A percentile compares a stretch with the other conserved stretches of the same genome.
Conservation (phyloP, 495 filamentous ascomycete species). For the Aspergillus wentii region DNA sequence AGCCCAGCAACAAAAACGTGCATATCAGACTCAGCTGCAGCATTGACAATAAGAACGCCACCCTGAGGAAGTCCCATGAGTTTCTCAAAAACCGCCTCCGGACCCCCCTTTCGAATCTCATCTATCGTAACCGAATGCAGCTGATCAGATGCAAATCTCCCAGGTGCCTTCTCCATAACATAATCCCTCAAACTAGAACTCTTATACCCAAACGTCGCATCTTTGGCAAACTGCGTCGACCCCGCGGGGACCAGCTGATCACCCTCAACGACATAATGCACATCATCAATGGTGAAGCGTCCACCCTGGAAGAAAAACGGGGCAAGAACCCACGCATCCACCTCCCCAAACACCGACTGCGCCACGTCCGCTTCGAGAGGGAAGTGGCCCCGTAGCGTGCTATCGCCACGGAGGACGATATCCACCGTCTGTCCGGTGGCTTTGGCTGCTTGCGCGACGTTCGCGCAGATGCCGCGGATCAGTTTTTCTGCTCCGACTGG, state of each 20-base stretch:
- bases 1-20: conserved; percentile 43
- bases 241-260: conserved; percentile 41
- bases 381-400: conserved; percentile 50
- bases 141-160: conserved; percentile 22
- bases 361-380: conserved; percentile 47
- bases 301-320: conserved; percentile 54
- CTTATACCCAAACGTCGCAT: conserved; percentile 50
- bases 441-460: conserved; percentile 35
- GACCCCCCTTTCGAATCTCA: conserved; percentile 39
- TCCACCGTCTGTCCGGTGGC: conserved; percentile 34
- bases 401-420: conserved; percentile 49
- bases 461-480: conserved; percentile 41
- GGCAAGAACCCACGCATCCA: conserved; percentile 42
- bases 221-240: conserved; percentile 44
- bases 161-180: conserved; percentile 45
- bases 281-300: conserved; percentile 45
- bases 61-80: conserved; percentile 27
- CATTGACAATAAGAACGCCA: conserved; percentile 46
- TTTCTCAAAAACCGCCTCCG: conserved; percentile 30
- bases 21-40: conserved; percentile 49
- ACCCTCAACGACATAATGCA: conserved; percentile 50
- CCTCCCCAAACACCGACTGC: conserved; percentile 37
- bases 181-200: conserved; percentile 46
- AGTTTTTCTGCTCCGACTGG: conserved; percentile 35
- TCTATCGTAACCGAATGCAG: conserved; percentile 38